These are phyloP conservation scores for Cutaneotrichosporon curvatum DNA, from an alignment of 1,284 basidiomycete species.

Conservation along the genomic window DNA sequence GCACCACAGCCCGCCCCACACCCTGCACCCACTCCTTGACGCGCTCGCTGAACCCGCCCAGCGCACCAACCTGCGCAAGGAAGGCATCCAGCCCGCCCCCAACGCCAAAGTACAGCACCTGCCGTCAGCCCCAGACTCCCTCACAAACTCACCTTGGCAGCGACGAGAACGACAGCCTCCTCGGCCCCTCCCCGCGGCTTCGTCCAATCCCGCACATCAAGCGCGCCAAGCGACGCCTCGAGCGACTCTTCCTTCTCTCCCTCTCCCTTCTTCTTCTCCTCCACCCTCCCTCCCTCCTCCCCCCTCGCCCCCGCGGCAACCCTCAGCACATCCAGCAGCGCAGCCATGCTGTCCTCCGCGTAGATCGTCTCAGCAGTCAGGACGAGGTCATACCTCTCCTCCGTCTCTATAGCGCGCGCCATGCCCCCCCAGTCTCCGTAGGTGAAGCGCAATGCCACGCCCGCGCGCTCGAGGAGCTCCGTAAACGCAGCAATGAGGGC, in stretches of 20 bases:
- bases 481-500: constrained; percentile 61
- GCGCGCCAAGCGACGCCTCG: constrained; percentile 25
- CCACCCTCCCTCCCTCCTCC: constrained; percentile 1
- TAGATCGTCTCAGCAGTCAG: constrained; percentile 94
- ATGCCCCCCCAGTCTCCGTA: constrained; percentile 66
- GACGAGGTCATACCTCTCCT: constrained; percentile 58
- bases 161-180: constrained; percentile 31
- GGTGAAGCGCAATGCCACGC: constrained; percentile 66
- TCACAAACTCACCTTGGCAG: constrained; percentile 39
- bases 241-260: constrained; percentile 10
- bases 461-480: constrained; percentile 51
- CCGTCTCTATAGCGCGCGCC: constrained; percentile 16
- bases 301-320: constrained; percentile 4
- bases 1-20: constrained; percentile 60
- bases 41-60: constrained; percentile 21
- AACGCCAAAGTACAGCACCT: constrained; percentile 92
- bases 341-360: constrained; percentile 57
- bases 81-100: constrained; percentile 83
- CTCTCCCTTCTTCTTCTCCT: neutral
- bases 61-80: constrained; percentile 50
- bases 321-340: constrained; percentile 55
- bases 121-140: neutral
- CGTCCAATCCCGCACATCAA: constrained; percentile 23
- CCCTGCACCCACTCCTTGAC: constrained; percentile 55
- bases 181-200: constrained; percentile 12